Base-by-base conservation (phyloP, 1,284 basidiomycete species). In the Microbotryum intermedium region DNA sequence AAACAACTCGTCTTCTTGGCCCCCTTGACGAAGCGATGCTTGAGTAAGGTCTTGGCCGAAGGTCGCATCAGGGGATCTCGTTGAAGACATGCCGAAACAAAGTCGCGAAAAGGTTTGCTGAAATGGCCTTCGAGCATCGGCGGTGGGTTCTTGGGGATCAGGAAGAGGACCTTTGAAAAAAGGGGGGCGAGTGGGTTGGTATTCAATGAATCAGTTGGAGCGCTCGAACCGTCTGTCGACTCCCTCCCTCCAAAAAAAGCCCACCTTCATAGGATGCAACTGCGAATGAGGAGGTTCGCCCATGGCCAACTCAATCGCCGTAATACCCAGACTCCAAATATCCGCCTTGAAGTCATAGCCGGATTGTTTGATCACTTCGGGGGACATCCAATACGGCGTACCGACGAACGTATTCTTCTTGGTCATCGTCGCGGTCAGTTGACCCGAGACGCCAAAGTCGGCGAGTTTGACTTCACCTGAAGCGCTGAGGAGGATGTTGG, bases 291-390 rank as follows among this genome's bases (percentile, higher is more conserved):
- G 94, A 23, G 94, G 94, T 72, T 97, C 93, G 46, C 94, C 94
- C 76, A 88, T 92, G 1, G 94, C 94, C 68, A 99, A 79, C 75
- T 99, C 94, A 69, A 98, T 97, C 13, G 92, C 90, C 6, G 94
- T 97, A 73, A 98, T 98, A 6, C 74, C 76, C 20, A 77, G 60
- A 43, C 71, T 72, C 92, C 92, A 95, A 54, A 99, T 97, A 75
- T 99, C 94, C 13, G 94, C 94, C 74, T 97, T 97, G 75, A 93
- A 88, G 72, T 97, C 94, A 75, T 99, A 99, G 9, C 95, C 95
- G 64, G 90, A 94, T 77, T 98, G 94, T 76, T 97, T 97, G 80
- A 99, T 97, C 25, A 98, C 94, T 74, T 99, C 94, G 8, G 94
- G 94, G 25, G 90, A 92, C 94, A 99, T 99, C 92, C 92, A 95